Conservation (phyloP, 2,329 filamentous ascomycete genomes). For the Phoma sp. region DNA sequence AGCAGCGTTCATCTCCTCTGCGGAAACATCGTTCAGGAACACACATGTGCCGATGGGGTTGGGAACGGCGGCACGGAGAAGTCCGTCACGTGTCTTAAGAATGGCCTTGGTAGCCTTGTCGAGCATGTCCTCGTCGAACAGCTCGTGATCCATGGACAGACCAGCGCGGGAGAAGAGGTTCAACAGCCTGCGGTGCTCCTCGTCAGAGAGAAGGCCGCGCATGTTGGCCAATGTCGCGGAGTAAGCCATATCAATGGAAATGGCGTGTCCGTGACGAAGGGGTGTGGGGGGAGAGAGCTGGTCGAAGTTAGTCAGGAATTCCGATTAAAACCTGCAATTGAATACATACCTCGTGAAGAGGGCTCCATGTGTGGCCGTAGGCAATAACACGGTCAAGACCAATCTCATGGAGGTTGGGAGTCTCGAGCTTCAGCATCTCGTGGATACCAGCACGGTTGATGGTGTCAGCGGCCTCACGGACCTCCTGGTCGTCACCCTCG, state of each 20-base stretch:
- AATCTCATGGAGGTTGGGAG: conserved; percentile 75
- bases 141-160: conserved; percentile 72
- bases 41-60: conserved; percentile 69
- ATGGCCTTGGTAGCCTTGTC: conserved; percentile 72
- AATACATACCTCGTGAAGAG: conserved; percentile 61
- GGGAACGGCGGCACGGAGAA: conserved; percentile 71
- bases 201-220: conserved; percentile 65
- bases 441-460: conserved; percentile 73
- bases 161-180: conserved; percentile 72
- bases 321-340: background rate
- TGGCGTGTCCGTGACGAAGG: conserved; percentile 74
- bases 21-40: conserved; percentile 71
- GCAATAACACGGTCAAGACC: conserved; percentile 75
- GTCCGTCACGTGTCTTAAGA: conserved; percentile 72
- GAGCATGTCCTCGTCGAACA: conserved; percentile 70
- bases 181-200: conserved; percentile 68
- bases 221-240: conserved; percentile 70
- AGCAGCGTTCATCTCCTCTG: conserved; percentile 66
- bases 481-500: conserved; percentile 62
- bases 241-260: conserved; percentile 78
- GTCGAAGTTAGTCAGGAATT: conserved; percentile 11
- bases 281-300: conserved; percentile 71
- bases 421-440: conserved; percentile 76
- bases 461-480: conserved; percentile 66
- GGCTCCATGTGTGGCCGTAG: conserved; percentile 77